These are phyloP conservation scores for Xanthoconium purpureum DNA, from an alignment of 768 basidiomycete genomes.

Conservation along the genomic window DNA sequence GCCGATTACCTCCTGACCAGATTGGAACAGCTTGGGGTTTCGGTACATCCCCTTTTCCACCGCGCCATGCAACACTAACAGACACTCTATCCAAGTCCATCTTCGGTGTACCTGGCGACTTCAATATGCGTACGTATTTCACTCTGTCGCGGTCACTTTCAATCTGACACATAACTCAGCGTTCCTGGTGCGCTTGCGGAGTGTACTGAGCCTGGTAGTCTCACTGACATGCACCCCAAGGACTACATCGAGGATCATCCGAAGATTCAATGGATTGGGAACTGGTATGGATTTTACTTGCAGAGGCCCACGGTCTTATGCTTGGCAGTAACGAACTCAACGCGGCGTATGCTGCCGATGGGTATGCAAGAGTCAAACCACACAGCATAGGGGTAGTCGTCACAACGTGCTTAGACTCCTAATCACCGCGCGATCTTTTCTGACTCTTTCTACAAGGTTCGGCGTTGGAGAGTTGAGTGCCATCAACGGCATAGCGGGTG, in stretches of 20 bases:
- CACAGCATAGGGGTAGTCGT: conserved; percentile 65
- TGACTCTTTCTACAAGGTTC: conserved; percentile 49
- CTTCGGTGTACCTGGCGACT: conserved; percentile 88
- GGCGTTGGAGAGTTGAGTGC: conserved; percentile 94
- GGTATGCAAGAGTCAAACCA: conserved; percentile 86
- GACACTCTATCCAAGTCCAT: conserved; percentile 47
- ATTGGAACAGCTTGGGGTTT: conserved; percentile 62
- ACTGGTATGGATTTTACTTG: conserved; percentile 49
- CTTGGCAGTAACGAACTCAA: conserved; percentile 72
- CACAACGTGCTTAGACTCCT: conserved; percentile 67
- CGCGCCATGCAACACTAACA: not conserved
- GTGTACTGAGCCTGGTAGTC: too few species aligned
- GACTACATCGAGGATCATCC: conserved; percentile 82
- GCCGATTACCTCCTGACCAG: conserved; percentile 61
- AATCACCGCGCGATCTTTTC: not conserved
- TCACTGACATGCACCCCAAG: conserved; percentile 31
- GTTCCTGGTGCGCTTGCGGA: conserved; percentile 22
- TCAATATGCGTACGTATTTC: conserved; percentile 56
- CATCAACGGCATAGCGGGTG: conserved; percentile 79
- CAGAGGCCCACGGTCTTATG: not conserved
- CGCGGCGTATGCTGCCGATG: conserved; percentile 88
- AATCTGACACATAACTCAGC: conserved; percentile 17
- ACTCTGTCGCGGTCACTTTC: not conserved
- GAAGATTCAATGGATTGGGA: conserved; percentile 81
- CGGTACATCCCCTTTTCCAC: conserved; percentile 35